phyloP scores from a whole-genome alignment of 106 monocot species.

The Chionographis japonica region DNA sequence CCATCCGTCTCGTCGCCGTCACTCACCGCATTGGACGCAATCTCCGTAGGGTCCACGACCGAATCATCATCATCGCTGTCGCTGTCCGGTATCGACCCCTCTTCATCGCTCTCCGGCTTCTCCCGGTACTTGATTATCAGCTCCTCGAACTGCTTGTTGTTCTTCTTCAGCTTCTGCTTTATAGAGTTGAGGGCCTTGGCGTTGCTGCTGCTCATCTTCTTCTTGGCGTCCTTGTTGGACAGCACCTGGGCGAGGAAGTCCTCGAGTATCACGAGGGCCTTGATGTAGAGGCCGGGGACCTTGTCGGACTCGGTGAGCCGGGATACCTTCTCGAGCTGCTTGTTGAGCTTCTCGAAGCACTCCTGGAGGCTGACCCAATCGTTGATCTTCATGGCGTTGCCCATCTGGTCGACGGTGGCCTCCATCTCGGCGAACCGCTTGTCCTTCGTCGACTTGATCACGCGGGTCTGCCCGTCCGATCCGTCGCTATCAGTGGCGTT shows the following conservation, averaged over 20 bases:
- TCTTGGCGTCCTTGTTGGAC: constrained; percentile 92
- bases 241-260: constrained; percentile 70
- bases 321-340: constrained; percentile 86
- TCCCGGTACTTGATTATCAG: constrained; percentile 53
- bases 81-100: constrained; percentile 9
- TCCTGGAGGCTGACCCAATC: constrained; percentile 91
- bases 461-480: constrained; percentile 52
- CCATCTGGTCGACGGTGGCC: constrained; percentile 77
- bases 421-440: constrained; percentile 79
- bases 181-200: constrained; percentile 90
- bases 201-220: constrained; percentile 96
- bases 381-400: constrained; percentile 89
- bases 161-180: constrained; percentile 98
- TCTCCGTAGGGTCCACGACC: constrained; percentile 29
- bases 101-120: constrained; percentile 56
- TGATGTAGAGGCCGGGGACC: constrained; percentile 62
- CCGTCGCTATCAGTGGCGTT: constrained; percentile 66
- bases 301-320: constrained; percentile 64
- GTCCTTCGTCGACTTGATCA: constrained; percentile 67
- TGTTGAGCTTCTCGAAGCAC: constrained; percentile 91
- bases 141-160: constrained; percentile 88
- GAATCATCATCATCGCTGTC: constrained; percentile 35
- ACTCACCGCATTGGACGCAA: constrained; percentile 28
- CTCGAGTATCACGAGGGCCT: constrained; percentile 86
- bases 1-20: constrained; percentile 36